Evolutionary conservation across 2,329 filamentous ascomycete genomes (phyloP).

Genomic region (Sarocladiaceae sp.): DNA sequence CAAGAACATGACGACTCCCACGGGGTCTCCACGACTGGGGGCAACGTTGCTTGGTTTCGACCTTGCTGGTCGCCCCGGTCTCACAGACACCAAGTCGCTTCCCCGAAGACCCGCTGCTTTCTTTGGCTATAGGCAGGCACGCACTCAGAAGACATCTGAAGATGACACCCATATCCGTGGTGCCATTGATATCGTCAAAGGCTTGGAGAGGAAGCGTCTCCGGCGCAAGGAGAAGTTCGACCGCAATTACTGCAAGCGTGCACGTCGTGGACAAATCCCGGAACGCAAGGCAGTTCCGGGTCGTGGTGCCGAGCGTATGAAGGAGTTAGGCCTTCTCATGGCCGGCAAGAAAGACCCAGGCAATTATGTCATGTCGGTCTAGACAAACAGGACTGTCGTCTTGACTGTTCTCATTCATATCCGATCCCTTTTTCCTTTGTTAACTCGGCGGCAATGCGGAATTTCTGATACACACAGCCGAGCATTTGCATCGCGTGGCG

Average conservation of each 20-base stretch:
- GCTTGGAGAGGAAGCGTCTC: slow-evolving; percentile 89
- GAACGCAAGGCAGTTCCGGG: slow-evolving; percentile 66
- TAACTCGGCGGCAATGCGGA: slow-evolving; percentile 7
- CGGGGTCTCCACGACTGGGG: slow-evolving; percentile 32
- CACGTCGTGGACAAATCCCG: slow-evolving; percentile 60
- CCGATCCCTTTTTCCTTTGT: slow-evolving; percentile 10
- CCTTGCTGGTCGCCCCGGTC: slow-evolving; percentile 53
- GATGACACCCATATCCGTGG: slow-evolving; percentile 69
- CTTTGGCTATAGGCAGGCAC: slow-evolving; percentile 43
- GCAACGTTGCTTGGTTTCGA: slow-evolving; percentile 32
- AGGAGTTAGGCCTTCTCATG: slow-evolving; percentile 75
- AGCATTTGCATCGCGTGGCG: slow-evolving; percentile 7
- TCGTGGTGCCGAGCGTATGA: slow-evolving; percentile 88
- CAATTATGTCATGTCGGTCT: slow-evolving; percentile 75
- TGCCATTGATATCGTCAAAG: slow-evolving; percentile 97
- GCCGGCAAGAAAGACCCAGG: slow-evolving; percentile 72
- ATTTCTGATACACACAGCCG: neutral
- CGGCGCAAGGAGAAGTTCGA: slow-evolving; percentile 89
- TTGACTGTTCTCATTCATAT: neutral
- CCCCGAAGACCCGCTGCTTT: slow-evolving; percentile 68
- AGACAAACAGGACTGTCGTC: slow-evolving; percentile 14
- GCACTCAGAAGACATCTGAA: slow-evolving; percentile 28
- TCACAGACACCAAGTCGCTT: slow-evolving; percentile 80
- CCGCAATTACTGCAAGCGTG: slow-evolving; percentile 83
- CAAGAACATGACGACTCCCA: slow-evolving; percentile 28